phyloP scores from a whole-genome alignment of 2,329 filamentous ascomycete species.

The Aspergillus ochraceoroseus region DNA sequence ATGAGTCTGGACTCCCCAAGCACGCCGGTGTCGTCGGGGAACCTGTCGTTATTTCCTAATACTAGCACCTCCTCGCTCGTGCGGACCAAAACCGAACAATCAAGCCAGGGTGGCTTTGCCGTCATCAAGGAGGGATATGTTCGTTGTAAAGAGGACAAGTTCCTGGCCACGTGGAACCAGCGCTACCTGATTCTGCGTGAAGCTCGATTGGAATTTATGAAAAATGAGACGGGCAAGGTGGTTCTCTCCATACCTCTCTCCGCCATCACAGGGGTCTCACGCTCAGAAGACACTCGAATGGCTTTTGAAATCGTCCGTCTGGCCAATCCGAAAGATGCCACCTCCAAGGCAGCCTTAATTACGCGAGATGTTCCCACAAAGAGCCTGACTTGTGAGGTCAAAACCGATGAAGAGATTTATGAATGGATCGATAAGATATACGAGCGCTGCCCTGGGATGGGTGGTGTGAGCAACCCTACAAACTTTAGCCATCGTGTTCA shows the following conservation, averaged over 20 bases:
- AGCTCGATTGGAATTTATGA: slow-evolving; percentile 90
- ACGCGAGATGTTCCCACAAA: slow-evolving; percentile 76
- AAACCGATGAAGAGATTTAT: slow-evolving; percentile 93
- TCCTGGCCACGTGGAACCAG: slow-evolving; percentile 79
- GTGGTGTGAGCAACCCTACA: slow-evolving; percentile 95
- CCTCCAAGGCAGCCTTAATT: slow-evolving; percentile 63
- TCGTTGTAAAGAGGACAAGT: slow-evolving; percentile 70
- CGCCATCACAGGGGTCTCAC: slow-evolving; percentile 82
- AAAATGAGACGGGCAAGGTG: slow-evolving; percentile 80
- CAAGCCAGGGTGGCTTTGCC: slow-evolving; percentile 63
- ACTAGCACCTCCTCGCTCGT: slow-evolving; percentile 68
- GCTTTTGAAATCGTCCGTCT: slow-evolving; percentile 88
- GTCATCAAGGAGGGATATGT: slow-evolving; percentile 63
- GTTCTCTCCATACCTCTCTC: slow-evolving; percentile 79
- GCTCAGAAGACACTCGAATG: slow-evolving; percentile 84
- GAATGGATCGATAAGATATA: slow-evolving; percentile 99
- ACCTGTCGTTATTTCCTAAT: slow-evolving; percentile 60
- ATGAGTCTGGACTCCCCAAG: slow-evolving; percentile 66
- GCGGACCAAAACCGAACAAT: slow-evolving; percentile 54
- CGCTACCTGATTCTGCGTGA: slow-evolving; percentile 89
- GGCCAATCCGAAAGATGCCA: slow-evolving; percentile 55
- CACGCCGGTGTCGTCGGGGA: slow-evolving; percentile 46
- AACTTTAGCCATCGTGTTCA: slow-evolving; percentile 97
- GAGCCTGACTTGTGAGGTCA: slow-evolving; percentile 86
- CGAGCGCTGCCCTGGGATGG: slow-evolving; percentile 92